phyloP scores from a whole-genome alignment of 768 basidiomycete species.

The Leucogyrophana mollusca region DNA sequence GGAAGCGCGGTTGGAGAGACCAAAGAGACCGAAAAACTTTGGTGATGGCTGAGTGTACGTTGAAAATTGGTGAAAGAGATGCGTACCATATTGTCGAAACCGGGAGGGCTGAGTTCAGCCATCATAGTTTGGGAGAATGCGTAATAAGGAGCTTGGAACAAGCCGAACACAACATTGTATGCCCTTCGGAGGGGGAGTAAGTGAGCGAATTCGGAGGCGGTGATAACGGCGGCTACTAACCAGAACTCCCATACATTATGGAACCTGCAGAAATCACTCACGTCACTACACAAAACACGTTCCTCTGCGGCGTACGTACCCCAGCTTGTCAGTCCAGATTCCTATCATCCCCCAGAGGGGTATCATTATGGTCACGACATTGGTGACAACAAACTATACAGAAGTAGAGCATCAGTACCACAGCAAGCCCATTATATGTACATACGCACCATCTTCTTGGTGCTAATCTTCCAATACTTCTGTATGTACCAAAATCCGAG shows the following conservation, averaged over 20 bases:
- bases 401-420: not conserved
- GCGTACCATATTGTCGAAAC: conserved; percentile 77
- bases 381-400: conserved; percentile 69
- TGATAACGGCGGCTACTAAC: conserved; percentile 32
- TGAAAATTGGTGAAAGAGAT: not conserved
- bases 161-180: conserved; percentile 76
- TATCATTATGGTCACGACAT: conserved; percentile 72
- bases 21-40: conserved; percentile 86
- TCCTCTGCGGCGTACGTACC: conserved; percentile 39
- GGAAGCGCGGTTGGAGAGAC: conserved; percentile 81
- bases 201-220: conserved; percentile 1
- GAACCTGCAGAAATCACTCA: conserved; percentile 39
- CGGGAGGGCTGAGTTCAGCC: conserved; percentile 85
- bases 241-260: conserved; percentile 90
- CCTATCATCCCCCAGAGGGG: conserved; percentile 88
- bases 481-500: conserved; percentile 86
- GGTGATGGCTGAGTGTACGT: not conserved
- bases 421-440: not conserved
- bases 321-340: conserved; percentile 74
- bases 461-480: conserved; percentile 71
- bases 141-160: conserved; percentile 87
- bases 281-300: conserved; percentile 3
- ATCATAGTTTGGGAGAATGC: conserved; percentile 87
- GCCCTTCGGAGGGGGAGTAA: conserved; percentile 42
- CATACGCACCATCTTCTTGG: conserved; percentile 70